phyloP scores from a whole-genome alignment of 192 early-diverging fungal genomes.

The Coemansia reversa region DNA sequence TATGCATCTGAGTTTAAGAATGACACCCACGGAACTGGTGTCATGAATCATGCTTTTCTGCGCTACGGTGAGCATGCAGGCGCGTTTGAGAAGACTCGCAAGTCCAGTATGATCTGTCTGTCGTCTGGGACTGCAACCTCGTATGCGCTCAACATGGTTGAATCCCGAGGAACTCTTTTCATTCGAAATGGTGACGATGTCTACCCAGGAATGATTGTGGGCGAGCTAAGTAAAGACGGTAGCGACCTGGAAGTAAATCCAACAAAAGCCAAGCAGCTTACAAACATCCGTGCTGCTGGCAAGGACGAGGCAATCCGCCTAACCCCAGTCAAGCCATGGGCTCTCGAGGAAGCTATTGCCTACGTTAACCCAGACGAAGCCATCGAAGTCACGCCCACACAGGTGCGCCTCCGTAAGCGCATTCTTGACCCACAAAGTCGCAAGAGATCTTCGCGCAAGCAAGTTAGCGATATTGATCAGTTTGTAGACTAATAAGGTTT shows the following conservation, averaged over 20 bases:
- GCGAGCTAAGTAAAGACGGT: conserved; percentile 72
- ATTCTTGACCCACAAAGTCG: conserved; percentile 68
- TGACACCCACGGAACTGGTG: conserved; percentile 81
- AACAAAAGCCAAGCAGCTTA: conserved; percentile 75
- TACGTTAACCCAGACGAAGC: conserved; percentile 81
- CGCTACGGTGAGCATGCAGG: conserved; percentile 74
- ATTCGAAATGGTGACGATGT: conserved; percentile 69
- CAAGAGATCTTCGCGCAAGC: conserved; percentile 55
- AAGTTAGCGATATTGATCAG: conserved; percentile 42
- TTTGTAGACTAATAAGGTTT: conserved; percentile 26
- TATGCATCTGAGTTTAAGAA: conserved; percentile 88
- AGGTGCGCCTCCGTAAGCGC: conserved; percentile 73
- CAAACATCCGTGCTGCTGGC: conserved; percentile 73
- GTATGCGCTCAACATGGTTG: conserved; percentile 72
- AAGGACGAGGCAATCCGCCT: conserved; percentile 79
- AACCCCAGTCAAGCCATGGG: conserved; percentile 64
- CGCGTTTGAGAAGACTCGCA: conserved; percentile 69
- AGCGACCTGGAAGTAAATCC: conserved; percentile 82
- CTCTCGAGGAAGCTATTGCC: conserved; percentile 75
- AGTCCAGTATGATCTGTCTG: conserved; percentile 74
- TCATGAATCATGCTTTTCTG: conserved; percentile 75
- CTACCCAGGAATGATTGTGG: conserved; percentile 86
- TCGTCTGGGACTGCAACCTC: conserved; percentile 66
- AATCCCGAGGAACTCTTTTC: conserved; percentile 80
- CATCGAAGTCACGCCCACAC: conserved; percentile 77